phyloP scores from a whole-genome alignment of 345 rosid species.

The Ceriops decandra region DNA sequence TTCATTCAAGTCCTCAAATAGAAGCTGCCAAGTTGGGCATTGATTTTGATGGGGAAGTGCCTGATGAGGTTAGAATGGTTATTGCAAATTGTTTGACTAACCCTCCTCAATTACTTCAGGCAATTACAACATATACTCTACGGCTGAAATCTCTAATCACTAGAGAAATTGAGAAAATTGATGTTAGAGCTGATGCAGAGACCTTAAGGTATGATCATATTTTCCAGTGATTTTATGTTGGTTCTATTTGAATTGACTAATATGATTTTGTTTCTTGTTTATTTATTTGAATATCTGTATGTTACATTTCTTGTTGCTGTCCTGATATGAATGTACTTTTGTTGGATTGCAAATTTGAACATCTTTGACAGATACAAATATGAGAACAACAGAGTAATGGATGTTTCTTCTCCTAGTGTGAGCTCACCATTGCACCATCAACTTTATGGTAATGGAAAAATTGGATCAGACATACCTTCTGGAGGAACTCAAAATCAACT shows the following conservation, averaged over 20 bases:
- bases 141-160: constrained; percentile 62
- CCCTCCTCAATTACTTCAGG: constrained; percentile 80
- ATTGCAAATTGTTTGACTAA: constrained; percentile 56
- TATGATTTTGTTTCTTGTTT: not conserved
- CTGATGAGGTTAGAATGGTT: constrained; percentile 65
- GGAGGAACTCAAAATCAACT: constrained; percentile 86
- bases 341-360: constrained; percentile 1
- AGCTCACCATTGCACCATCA: constrained; percentile 68
- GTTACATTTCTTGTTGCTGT: not conserved
- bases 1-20: constrained; percentile 65
- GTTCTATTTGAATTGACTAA: not conserved
- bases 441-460: constrained; percentile 69
- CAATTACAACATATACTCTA: constrained; percentile 63
- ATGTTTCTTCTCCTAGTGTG: constrained; percentile 63
- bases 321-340: not conserved
- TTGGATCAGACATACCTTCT: constrained; percentile 58
- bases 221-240: constrained; percentile 4
- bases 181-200: constrained; percentile 95
- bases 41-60: constrained; percentile 78
- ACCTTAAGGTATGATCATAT: constrained; percentile 45
- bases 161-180: constrained; percentile 81
- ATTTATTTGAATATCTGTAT: not conserved
- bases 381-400: constrained; percentile 82
- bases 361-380: constrained; percentile 58
- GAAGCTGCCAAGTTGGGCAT: constrained; percentile 75